Evolutionary conservation across 169 alveolate genomes (phyloP).

Genomic region (Cryptosporidium baileyi): DNA sequence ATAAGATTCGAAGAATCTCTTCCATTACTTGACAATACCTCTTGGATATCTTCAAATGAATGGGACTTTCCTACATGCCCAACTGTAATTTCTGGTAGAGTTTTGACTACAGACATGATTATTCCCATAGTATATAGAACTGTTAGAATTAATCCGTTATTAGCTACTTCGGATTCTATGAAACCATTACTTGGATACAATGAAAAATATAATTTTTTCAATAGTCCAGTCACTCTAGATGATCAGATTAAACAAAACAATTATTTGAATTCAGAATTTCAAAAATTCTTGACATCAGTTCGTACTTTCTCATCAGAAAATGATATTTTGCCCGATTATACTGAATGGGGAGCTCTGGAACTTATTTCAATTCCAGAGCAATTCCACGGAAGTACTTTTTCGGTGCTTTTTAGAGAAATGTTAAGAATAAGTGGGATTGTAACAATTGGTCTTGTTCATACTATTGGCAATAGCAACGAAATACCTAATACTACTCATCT

Average conservation of each 20-base stretch:
- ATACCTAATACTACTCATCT: conserved; percentile 2
- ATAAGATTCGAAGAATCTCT: conserved; percentile 57
- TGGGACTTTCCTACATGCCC: conserved; percentile 68
- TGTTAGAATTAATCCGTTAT: conserved; percentile 36
- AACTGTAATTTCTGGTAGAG: conserved; percentile 50
- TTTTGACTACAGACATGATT: conserved; percentile 65
- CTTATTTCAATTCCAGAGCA: conserved; percentile 41
- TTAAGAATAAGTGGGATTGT: conserved; percentile 24
- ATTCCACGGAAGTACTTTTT: conserved; percentile 25
- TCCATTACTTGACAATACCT: conserved; percentile 39
- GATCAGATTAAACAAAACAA: background rate
- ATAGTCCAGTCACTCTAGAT: conserved; percentile 29
- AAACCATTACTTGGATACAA: conserved; percentile 51
- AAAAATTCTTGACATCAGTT: conserved; percentile 19
- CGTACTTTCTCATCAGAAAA: conserved; percentile 13
- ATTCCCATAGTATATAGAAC: conserved; percentile 24
- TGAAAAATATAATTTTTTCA: conserved; percentile 31
- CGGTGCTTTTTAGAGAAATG: conserved; percentile 29
- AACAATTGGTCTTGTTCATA: conserved; percentile 34
- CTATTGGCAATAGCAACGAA: conserved; percentile 2
- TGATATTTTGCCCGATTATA: conserved; percentile 32
- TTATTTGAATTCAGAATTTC: background rate
- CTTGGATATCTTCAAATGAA: conserved; percentile 37
- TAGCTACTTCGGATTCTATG: conserved; percentile 60
- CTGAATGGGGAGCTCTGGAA: conserved; percentile 67